phyloP scores from a whole-genome alignment of 2,329 filamentous ascomycete species.

The Chrysoporthe puriensis region DNA sequence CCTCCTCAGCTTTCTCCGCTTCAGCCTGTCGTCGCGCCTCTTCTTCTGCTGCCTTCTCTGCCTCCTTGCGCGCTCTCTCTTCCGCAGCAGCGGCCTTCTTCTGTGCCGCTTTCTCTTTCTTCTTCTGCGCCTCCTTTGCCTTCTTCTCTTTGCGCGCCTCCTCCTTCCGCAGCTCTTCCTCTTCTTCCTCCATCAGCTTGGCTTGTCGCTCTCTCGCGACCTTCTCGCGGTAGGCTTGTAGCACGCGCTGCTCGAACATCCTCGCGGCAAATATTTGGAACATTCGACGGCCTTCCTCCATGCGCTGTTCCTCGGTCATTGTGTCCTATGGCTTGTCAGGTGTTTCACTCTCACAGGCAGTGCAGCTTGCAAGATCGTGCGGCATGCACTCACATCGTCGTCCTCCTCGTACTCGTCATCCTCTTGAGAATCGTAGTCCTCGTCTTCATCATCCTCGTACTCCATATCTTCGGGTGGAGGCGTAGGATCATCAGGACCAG shows the following conservation, averaged over 20 bases:
- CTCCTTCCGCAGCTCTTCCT: conserved; percentile 78
- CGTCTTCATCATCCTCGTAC: conserved; percentile 50
- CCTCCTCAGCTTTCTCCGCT: conserved; percentile 78
- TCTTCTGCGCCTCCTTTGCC: conserved; percentile 90
- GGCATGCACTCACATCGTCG: conserved; percentile 52
- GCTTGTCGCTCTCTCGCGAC: conserved; percentile 90
- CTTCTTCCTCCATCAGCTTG: conserved; percentile 87
- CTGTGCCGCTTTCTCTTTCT: conserved; percentile 88
- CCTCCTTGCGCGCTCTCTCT: conserved; percentile 84
- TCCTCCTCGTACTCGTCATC: conserved; percentile 74
- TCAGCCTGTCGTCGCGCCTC: conserved; percentile 76
- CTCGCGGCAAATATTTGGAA: conserved; percentile 99
- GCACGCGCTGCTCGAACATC: conserved; percentile 97
- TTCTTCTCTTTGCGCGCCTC: conserved; percentile 88
- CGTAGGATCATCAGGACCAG: conserved; percentile 72
- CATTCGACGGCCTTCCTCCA: conserved; percentile 98
- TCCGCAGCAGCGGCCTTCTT: conserved; percentile 91
- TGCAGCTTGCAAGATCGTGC: not conserved
- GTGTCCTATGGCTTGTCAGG: conserved; percentile 69
- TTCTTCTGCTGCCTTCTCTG: conserved; percentile 87
- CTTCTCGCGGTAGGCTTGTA: conserved; percentile 97
- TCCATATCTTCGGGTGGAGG: conserved; percentile 69
- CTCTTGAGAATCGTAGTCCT: conserved; percentile 65
- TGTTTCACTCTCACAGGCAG: not conserved
- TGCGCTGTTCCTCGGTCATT: conserved; percentile 97